Conservation (phyloP, 2,329 filamentous ascomycete genomes). For the Metarhizium sp. region DNA sequence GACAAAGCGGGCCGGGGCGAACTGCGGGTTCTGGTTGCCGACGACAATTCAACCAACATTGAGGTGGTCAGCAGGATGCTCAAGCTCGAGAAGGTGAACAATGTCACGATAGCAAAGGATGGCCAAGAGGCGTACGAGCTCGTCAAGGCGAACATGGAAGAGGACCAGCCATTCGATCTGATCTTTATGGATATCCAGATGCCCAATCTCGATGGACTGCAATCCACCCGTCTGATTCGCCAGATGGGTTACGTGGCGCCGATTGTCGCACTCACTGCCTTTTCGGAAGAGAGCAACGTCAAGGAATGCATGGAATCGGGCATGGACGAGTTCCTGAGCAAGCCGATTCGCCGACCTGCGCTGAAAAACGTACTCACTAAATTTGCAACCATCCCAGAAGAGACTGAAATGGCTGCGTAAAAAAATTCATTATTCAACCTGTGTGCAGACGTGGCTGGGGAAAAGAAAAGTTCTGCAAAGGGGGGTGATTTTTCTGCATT, state of each 20-base stretch:
- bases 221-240: conserved; percentile 77
- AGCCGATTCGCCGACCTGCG: conserved; percentile 70
- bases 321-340: conserved; percentile 82
- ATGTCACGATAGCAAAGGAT: conserved; percentile 80
- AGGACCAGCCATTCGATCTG: conserved; percentile 64
- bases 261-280: conserved; percentile 85
- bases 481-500: too few relatives aligned
- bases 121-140: conserved; percentile 81
- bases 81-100: conserved; percentile 71
- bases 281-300: conserved; percentile 82
- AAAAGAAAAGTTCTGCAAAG: too few relatives aligned
- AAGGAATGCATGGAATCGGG: conserved; percentile 80
- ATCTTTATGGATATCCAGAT: conserved; percentile 97
- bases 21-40: conserved; percentile 76
- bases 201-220: conserved; percentile 84
- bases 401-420: conserved; percentile 24
- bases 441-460: too few relatives aligned
- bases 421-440: not conserved
- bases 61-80: conserved; percentile 53
- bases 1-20: conserved; percentile 37
- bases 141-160: conserved; percentile 74
- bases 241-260: conserved; percentile 79
- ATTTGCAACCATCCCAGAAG: conserved; percentile 73
- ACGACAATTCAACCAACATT: conserved; percentile 53
- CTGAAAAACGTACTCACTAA: conserved; percentile 80